phyloP scores from a whole-genome alignment of 768 basidiomycete species.

The Rhizopogon roseolus region DNA sequence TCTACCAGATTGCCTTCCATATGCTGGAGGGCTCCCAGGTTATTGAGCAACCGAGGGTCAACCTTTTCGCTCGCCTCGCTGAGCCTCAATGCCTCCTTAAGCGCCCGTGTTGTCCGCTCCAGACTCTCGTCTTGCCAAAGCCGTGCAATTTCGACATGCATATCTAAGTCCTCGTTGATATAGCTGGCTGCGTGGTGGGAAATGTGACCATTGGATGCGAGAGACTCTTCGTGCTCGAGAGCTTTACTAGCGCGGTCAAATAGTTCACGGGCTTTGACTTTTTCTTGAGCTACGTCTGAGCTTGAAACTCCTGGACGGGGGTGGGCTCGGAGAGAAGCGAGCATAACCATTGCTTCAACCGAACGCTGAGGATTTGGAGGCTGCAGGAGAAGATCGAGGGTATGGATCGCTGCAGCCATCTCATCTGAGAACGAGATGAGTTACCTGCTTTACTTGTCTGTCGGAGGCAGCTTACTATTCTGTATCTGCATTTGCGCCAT shows the following conservation, averaged over 20 bases:
- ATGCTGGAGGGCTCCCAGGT: conserved; percentile 73
- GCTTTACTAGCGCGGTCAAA: conserved; percentile 71
- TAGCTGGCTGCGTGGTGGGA: conserved; percentile 40
- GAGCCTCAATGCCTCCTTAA: conserved; percentile 69
- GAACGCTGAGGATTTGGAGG: conserved; percentile 60
- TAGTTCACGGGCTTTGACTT: conserved; percentile 68
- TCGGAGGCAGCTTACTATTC: conserved; percentile 49
- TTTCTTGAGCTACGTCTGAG: conserved; percentile 69
- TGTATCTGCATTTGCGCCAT: conserved; percentile 84
- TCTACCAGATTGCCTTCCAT: conserved; percentile 55
- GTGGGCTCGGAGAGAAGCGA: conserved; percentile 84
- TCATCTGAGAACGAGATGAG: conserved; percentile 51
- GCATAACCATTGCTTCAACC: conserved; percentile 81
- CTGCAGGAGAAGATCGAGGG: conserved; percentile 73
- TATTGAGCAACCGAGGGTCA: conserved; percentile 74
- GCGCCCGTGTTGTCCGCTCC: conserved; percentile 67
- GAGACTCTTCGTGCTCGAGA: conserved; percentile 58
- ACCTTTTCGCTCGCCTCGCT: conserved; percentile 44
- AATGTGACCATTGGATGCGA: conserved; percentile 29
- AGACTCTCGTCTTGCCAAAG: conserved; percentile 82
- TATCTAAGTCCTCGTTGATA: conserved; percentile 74
- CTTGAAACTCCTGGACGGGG: conserved; percentile 76
- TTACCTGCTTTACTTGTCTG: neutral
- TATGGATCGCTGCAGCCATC: conserved; percentile 79
- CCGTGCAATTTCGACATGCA: conserved; percentile 87